Percentiles rank a stretch among this genome's conserved stretches.
Evolutionary conservation across 441 rosid species (phyloP).

Genomic region (Aquilaria agallochum): DNA sequence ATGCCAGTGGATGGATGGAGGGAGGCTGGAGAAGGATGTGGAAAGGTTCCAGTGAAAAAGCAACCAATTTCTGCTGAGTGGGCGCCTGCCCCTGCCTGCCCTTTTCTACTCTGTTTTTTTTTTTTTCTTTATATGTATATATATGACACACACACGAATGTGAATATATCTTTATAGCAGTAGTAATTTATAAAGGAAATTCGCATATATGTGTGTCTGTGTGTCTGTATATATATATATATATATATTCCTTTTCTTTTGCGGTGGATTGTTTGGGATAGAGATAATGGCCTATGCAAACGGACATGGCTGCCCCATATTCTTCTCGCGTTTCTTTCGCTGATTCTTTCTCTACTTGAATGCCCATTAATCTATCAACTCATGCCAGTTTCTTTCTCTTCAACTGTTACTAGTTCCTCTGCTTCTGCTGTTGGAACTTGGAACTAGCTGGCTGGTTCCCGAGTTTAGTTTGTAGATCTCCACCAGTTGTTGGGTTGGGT

Average conservation of each 20-base stretch:
- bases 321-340: constrained; percentile 40
- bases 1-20: no score
- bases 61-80: no score
- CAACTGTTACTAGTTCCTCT: constrained; percentile 2
- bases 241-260: neutral
- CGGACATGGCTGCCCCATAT: constrained; percentile 59
- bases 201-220: neutral
- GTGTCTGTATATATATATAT: no score
- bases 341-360: constrained; percentile 32
- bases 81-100: no score
- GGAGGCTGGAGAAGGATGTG: no score
- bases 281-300: constrained; percentile 53
- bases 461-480: constrained; percentile 21
- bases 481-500: constrained; percentile 13
- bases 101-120: no score
- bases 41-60: no score
- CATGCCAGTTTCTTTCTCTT: constrained; percentile 18
- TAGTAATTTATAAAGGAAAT: neutral
- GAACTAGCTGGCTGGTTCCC: neutral
- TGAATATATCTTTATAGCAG: no score
- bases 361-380: constrained; percentile 38
- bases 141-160: no score
- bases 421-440: constrained; percentile 10
- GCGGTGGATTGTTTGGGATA: constrained; percentile 37
- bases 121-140: no score